Evolutionary conservation across 805 yeast genomes (phyloP), one percentile per base, ranked within the genome.

Genomic region (Deakozyma indianensis): DNA sequence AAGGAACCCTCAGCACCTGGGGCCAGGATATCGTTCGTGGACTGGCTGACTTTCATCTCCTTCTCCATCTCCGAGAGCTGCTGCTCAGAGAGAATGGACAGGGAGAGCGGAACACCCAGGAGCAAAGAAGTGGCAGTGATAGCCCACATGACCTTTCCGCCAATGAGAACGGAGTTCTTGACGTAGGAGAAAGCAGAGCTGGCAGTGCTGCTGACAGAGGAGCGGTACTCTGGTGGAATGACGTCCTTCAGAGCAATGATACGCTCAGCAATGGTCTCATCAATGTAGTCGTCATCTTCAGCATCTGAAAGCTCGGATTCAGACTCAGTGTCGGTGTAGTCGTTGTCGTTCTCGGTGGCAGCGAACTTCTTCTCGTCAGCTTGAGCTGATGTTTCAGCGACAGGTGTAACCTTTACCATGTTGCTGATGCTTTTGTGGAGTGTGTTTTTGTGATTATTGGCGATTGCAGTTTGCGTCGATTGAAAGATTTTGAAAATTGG

Each of bases 1-100:
- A 32, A 32, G 18, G 38, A 32, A n/a, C 38, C 38, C 18, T 32
- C 38, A 20, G 38, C 38, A 9, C 38, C 38, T 32, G 38, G 38
- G 5, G 38, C 38, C 38, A 32, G 18, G 16, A 32, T 32, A 32
- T 32, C 38, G 16, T 32, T 32, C 5, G 38, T 32, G 11, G 38
- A 32, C 18, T 32, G 38, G 38, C 16, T 32, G 38, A 32, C 38
- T n/a, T 32, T 32, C 18, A 32, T 7, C 18, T 32, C 38, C 38
- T 83, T 86, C 71, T 88, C 96, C 80, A 85, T 75, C 69, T 88
- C 96, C 61, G 80, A 78, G 63, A 88, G 75, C 70, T 90, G 96
- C 62, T 87, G 94, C 69, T 90, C 96, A 49, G 87, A 79, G 24
- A 92, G 72, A 56, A 92, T 83, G 45, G 95, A 81, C 56, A 92